Evolutionary conservation across 2,329 filamentous ascomycete species (phyloP).

Genomic region (Epichloe gansuensis): DNA sequence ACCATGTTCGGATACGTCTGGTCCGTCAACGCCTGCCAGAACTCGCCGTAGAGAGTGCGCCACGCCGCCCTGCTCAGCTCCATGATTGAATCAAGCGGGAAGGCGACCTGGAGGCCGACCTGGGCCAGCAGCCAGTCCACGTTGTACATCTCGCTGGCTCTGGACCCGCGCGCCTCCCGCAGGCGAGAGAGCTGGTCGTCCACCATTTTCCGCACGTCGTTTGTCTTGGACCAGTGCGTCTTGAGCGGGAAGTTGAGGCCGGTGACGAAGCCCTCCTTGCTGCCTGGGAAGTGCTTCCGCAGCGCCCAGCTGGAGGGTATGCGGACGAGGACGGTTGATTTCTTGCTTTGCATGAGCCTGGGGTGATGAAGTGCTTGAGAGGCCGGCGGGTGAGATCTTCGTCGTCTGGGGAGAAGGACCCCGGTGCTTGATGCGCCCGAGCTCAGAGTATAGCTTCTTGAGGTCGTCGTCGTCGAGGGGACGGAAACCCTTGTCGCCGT

Average conservation of each 20-base stretch:
- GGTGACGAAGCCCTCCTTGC: slow-evolving; percentile 17
- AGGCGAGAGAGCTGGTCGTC: slow-evolving; percentile 13
- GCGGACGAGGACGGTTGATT: slow-evolving; percentile 18
- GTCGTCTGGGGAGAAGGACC: slow-evolving; percentile 8
- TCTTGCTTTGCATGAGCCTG: neutral
- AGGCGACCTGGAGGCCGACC: neutral
- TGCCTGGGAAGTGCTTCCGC: slow-evolving; percentile 12
- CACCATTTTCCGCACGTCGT: slow-evolving; percentile 6
- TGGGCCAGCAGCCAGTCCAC: slow-evolving; percentile 18
- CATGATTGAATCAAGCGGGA: slow-evolving; percentile 4
- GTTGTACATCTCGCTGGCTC: slow-evolving; percentile 11
- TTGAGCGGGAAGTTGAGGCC: slow-evolving; percentile 13
- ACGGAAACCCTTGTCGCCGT: neutral
- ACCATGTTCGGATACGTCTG: slow-evolving; percentile 22
- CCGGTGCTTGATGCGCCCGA: slow-evolving; percentile 14
- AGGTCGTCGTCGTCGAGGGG: slow-evolving; percentile 3
- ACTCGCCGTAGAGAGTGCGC: slow-evolving; percentile 10
- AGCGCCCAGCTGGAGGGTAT: slow-evolving; percentile 13
- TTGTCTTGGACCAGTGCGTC: slow-evolving; percentile 14
- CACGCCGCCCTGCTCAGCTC: slow-evolving; percentile 10
- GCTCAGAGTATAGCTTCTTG: slow-evolving; percentile 10
- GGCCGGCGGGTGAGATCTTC: slow-evolving; percentile 16
- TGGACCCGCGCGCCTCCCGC: slow-evolving; percentile 3
- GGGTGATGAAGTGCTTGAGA: slow-evolving; percentile 15
- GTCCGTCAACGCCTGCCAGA: slow-evolving; percentile 15